These are phyloP conservation scores for Phytophthora quininea DNA, from an alignment of 352 stramenopile genomes.

Conservation along the genomic window DNA sequence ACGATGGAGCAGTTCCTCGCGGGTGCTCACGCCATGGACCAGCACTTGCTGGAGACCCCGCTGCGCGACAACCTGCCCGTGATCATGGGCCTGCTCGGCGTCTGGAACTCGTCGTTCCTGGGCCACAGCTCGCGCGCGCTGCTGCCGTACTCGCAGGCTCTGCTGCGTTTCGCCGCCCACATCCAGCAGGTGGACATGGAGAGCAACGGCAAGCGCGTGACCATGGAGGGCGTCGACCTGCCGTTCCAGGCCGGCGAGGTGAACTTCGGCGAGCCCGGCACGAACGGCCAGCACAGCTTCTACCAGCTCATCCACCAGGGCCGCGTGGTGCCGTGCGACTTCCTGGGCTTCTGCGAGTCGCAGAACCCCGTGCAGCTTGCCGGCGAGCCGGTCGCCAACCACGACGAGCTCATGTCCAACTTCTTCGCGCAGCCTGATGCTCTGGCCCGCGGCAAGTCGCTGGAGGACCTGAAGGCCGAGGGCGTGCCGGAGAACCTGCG, in stretches of 20 bases:
- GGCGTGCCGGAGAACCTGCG: constrained; percentile 92
- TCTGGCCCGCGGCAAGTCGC: constrained; percentile 95
- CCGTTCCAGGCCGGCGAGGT: constrained; percentile 95
- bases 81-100: constrained; percentile 95
- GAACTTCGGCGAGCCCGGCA: constrained; percentile 98
- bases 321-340: constrained; percentile 97
- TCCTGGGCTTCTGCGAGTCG: constrained; percentile 98
- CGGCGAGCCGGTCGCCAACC: constrained; percentile 93
- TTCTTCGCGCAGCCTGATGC: constrained; percentile 99
- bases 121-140: constrained; percentile 92
- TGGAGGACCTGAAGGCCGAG: constrained; percentile 93
- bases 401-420: constrained; percentile 99
- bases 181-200: constrained; percentile 99
- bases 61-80: constrained; percentile 96
- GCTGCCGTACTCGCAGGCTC: constrained; percentile 93
- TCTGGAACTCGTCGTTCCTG: constrained; percentile 99
- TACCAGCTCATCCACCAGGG: constrained; percentile 99
- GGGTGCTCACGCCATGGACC: constrained; percentile 97
- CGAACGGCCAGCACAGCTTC: constrained; percentile 98
- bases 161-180: constrained; percentile 96
- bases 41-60: constrained; percentile 95
- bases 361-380: constrained; percentile 87
- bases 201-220: constrained; percentile 98
- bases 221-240: constrained; percentile 92
- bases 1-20: constrained; percentile 93